Evolutionary conservation across 2,329 filamentous ascomycete species (phyloP), one percentile per base, ranked within the genome.

Genomic region (Pseudocercospora musae): DNA sequence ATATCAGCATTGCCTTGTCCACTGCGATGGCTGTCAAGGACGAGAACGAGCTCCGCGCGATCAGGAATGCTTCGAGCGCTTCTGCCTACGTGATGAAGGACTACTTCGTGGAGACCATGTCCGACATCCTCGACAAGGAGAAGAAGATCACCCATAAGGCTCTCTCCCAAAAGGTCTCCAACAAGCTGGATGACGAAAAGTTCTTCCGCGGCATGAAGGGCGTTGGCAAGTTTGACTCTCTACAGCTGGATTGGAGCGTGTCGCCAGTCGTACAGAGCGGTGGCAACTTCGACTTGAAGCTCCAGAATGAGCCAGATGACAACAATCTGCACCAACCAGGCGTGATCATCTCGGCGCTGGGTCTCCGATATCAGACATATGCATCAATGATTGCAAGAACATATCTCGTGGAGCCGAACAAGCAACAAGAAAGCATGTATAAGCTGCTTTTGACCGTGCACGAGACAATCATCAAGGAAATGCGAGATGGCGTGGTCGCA

Each of bases 51-150:
- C 82, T 99, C 69, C 91, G 94, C 68, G 89, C 91, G 10, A 97
- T 99, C 84, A 89, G 96, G 73, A 96, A 94, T 69, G 92, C 94
- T 4, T 95, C 95, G 59, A 90, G 95, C 74, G 94, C 95, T 52
- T 97, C 93, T 70, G 94, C 96, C 68, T 93, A 92, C 62, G 82
- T 98, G 63, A 96, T 98, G 88, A 92, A 92, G 56, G 92, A 94
- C 63, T 99, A 95, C 78, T 98, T 98, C 76, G 88, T 99, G 68
- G 95, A 99, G 74, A 93, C 97, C 76, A 98, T 99, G 93, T 96
- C 94, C 56, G 89, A 90, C 70, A 89, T 98, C 57, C 86, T 99
- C 63, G 95, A 99, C 73, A 89, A 93, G 69, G 96, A 98, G 77
- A 97, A 96, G 82, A 96, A 96, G 75, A 92, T 98, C 74, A 95